Percentiles rank a stretch among this genome's conserved stretches.
Conservation (phyloP, 306 rosid species). For the Cajanus cajan region DNA sequence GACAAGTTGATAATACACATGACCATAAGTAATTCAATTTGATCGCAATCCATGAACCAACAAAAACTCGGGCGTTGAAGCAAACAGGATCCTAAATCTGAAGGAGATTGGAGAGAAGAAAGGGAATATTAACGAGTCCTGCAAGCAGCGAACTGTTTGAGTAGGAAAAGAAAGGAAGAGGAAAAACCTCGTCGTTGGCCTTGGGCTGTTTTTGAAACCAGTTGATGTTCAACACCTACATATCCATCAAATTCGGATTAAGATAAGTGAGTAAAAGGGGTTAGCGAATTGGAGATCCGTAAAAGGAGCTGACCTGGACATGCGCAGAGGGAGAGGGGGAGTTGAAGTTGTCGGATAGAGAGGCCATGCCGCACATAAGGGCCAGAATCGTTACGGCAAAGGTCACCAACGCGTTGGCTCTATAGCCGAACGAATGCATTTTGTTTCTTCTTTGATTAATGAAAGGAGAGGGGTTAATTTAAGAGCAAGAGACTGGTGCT, state of each 20-base stretch:
- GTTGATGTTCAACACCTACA: constrained; percentile 70
- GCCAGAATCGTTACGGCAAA: constrained; percentile 82
- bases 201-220: constrained; percentile 93
- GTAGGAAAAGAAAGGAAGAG: background rate
- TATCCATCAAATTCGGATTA: background rate
- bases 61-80: background rate
- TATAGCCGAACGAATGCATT: constrained; percentile 87
- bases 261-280: background rate
- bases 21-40: too few species aligned
- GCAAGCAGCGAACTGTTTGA: background rate
- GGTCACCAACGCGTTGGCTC: constrained; percentile 83
- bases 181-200: constrained; percentile 83
- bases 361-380: constrained; percentile 79
- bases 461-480: too few species aligned
- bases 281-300: constrained; percentile 34
- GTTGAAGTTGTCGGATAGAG: constrained; percentile 72
- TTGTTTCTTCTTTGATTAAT: constrained; percentile 1
- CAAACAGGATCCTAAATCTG: constrained; percentile 3
- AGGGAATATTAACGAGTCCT: background rate
- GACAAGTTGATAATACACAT: too few species aligned
- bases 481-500: too few species aligned
- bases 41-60: background rate
- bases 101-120: background rate
- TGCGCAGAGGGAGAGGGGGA: constrained; percentile 63
- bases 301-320: constrained; percentile 55